phyloP scores from a whole-genome alignment of 352 stramenopile genomes.

The Vaucheria bursata region DNA sequence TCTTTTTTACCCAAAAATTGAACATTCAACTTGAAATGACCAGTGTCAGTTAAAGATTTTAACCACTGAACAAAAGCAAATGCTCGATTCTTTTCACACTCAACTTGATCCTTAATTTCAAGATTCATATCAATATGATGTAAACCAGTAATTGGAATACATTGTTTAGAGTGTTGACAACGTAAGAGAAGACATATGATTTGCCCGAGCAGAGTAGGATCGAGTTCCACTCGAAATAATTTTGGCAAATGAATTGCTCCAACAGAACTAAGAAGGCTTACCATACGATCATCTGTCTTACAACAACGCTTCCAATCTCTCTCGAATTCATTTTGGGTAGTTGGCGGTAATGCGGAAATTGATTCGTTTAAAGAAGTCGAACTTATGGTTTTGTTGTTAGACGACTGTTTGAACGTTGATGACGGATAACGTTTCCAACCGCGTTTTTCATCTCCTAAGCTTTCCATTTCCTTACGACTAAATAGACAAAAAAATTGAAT shows the following conservation, averaged over 20 bases:
- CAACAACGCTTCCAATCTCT: conserved; percentile 37
- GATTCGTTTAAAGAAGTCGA: background rate
- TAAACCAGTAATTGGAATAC: background rate
- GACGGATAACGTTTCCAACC: conserved; percentile 15
- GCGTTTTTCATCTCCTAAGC: conserved; percentile 23
- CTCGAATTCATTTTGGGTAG: conserved; percentile 27
- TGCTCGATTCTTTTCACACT: background rate
- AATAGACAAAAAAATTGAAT: background rate
- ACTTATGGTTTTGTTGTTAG: background rate
- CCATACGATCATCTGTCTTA: conserved; percentile 14
- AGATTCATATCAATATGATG: background rate
- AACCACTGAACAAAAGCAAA: conserved; percentile 36
- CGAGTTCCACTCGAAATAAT: conserved; percentile 39
- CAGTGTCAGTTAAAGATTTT: conserved; percentile 10
- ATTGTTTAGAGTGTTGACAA: background rate
- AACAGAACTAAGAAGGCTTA: conserved; percentile 16
- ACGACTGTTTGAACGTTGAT: background rate
- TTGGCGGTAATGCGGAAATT: conserved; percentile 4
- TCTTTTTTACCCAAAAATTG: conserved; percentile 11
- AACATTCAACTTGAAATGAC: conserved; percentile 30
- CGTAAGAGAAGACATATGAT: conserved; percentile 12
- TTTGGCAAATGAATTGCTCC: conserved; percentile 9
- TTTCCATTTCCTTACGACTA: conserved; percentile 44
- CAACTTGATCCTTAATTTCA: background rate
- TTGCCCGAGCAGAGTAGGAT: conserved; percentile 22